These are phyloP conservation scores for Paxillus rubicundulus DNA, from an alignment of 768 basidiomycete genomes.

Conservation along the genomic window DNA sequence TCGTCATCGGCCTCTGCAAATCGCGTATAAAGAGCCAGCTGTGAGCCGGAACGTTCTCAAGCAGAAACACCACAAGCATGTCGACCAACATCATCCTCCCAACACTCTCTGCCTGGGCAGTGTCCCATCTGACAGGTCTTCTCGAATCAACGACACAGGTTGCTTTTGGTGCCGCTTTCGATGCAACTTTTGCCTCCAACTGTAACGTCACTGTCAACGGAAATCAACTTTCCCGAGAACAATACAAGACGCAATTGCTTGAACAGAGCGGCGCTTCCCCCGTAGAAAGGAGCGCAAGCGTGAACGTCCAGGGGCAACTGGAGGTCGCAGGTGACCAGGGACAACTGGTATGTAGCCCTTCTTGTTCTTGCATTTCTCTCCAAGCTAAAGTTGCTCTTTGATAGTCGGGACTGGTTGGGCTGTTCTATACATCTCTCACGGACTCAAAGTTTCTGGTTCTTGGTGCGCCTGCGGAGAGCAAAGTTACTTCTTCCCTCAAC, in stretches of 20 bases:
- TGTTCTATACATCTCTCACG: conserved; percentile 39
- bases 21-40: conserved; percentile 11
- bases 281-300: conserved; percentile 13
- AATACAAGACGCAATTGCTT: conserved; percentile 40
- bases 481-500: conserved; percentile 38
- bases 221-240: conserved; percentile 33
- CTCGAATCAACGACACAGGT: conserved; percentile 36
- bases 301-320: conserved; percentile 26
- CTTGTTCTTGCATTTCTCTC: not conserved
- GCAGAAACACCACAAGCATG: conserved; percentile 13
- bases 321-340: conserved; percentile 27
- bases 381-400: no score
- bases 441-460: conserved; percentile 33
- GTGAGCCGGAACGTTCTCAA: not conserved
- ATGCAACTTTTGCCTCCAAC: conserved; percentile 38
- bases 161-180: conserved; percentile 39
- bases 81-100: conserved; percentile 36
- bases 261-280: conserved; percentile 23
- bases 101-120: conserved; percentile 41
- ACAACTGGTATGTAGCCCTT: conserved; percentile 19
- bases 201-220: conserved; percentile 43
- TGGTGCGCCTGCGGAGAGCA: conserved; percentile 32
- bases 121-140: conserved; percentile 38
- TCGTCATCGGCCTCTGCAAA: not conserved
- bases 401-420: conserved; percentile 32